Base-by-base conservation (phyloP, 2,329 filamentous ascomycete species). In the Xylariales sp. region DNA sequence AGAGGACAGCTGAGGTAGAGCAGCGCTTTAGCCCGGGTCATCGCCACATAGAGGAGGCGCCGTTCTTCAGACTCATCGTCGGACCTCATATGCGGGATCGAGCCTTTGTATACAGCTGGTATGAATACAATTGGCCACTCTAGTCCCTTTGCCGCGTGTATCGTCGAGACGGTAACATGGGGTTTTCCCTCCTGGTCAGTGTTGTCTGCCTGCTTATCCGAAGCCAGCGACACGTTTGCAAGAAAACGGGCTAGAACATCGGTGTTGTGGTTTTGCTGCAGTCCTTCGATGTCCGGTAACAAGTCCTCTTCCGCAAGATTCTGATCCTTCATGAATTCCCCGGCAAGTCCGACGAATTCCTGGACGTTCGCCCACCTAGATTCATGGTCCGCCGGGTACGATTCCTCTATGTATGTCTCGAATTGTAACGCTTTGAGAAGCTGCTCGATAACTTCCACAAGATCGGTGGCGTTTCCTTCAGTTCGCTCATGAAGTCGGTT, bases 101-200 rank as follows among this genome's bases (percentile, higher is more conserved):
- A 91, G 1, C 91, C 93, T 34, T 89, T 80, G 57, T 95, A 95
- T 19, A 88, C 84, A 1, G 86, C 87, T 5, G 93, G 90, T 12
- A 97, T 82, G 60, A 97, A 97, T 1, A 97, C 88, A 2, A 95
- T 75, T 0, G 91, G 91, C 93, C 93, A 98, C 61, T 98, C 91
- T 1, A 98, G 72, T 3, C 91, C 91, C 62, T 98, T 98, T 3
- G 91, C 88, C 1, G 90, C 89, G 59, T 98, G 91, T 9, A 98
- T 96, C 0, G 91, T 98, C 5, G 89, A 96, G 18, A 98, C 88
- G 0, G 90, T 96, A 15, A 97, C 79, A 51, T 86, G 73, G 2
- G 77, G 70, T 20, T 71, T 76, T 20, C 70, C 70, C 39, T 77
- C 73, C 16, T 72, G 70, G 3, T 74, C 71, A 3, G 76, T 71